Evolutionary conservation across 257 asterid species (phyloP), one percentile per base, ranked within the genome.

Genomic region (Datura wrightii): DNA sequence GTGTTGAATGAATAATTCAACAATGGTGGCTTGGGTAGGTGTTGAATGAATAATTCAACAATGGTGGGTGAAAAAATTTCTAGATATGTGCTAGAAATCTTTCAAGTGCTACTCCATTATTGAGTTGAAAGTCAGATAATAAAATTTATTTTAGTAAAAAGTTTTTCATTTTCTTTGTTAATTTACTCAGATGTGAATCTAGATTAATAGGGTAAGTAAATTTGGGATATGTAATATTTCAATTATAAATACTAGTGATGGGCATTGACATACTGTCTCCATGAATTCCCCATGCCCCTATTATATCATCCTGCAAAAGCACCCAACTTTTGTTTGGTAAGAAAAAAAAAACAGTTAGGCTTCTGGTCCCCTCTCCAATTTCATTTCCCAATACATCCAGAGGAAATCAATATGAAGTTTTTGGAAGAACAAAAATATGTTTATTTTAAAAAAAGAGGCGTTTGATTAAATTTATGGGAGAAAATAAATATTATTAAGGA

Each of bases 271-370:
- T 44, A 44, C 18, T 0, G 42, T 19, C 46, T 0, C 3, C 80
- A 72, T 72, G 80, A 44, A 46, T 10, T 10, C 42, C 1, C 18
- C 80, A 46, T 72, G 41, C 3, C 41, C 36, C 79, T 41, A 41
- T 18, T 70, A 5, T 71, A n/a, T n/a, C 18, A 46, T 24, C 24
- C 59, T 46, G 5, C 59, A 83, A 54, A 83, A 42, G 8, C n/a
- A n/a, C 56, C 46, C 52, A 59, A 46, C 50, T 39, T 48, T 44
- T 70, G 42, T 58, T 85, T 83, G 62, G 88, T 85, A 34, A 52
- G 83, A 39, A 36, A 53, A 44, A 42, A 58, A 44, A 42, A 58
- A 60, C 59, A 85, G 79, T 85, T 58, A 59, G 80, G 70, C 58
- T 55, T 66, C 8, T 41, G 52, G 69, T 53, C 79, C 39, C 74